Base-by-base conservation (phyloP, 345 rosid genomes). In the Xanthoceras sorbifolium region DNA sequence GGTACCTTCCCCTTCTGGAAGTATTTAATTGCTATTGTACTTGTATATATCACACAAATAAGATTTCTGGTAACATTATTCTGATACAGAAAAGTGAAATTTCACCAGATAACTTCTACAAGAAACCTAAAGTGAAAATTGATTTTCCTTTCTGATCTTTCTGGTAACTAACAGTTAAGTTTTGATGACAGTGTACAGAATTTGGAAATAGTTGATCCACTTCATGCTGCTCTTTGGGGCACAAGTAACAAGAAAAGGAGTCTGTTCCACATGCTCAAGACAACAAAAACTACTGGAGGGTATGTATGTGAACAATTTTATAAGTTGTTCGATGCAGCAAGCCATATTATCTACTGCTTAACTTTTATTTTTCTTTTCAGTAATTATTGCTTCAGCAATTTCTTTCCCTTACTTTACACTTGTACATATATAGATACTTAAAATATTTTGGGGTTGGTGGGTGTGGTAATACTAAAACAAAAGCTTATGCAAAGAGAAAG, bases 251-350 rank as follows among this genome's bases (percentile, higher is more conserved):
- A 95, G 85, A 95, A 93, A 82, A 92, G 89, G 86, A 95, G 99
- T 83, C 78, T 95, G 78, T 95, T 93, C 84, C 96, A 93, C 79
- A 92, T 90, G 97, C 90, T 95, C 66, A 95, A 93, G 97, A 92
- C 97, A 54, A 95, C 98, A 71, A 95, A 95, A 85, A 95, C 98
- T 63, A 83, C 83, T 65, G 99, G 98, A 83, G 98, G 99, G 99
- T 93, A 87, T 64, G 99, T 93, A 87, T 64, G 81, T 78, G 28
- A 63, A 80, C 77, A 64, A 26, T 25, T 44, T 26, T 55, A 57
- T 55, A 63, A 60, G 25, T 50, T 70, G 55, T 63, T 76, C 68
- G 36, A 54, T 66, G 72, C 46, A 57, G 70, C 66, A 74, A 65
- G 67, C 48, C 59, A 44, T 63, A 36, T 61, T 20, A 15, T 72